Percentiles rank a stretch among this genome's conserved stretches.
phyloP scores from a whole-genome alignment of 2,329 filamentous ascomycete species.

The Fusarium sp. region DNA sequence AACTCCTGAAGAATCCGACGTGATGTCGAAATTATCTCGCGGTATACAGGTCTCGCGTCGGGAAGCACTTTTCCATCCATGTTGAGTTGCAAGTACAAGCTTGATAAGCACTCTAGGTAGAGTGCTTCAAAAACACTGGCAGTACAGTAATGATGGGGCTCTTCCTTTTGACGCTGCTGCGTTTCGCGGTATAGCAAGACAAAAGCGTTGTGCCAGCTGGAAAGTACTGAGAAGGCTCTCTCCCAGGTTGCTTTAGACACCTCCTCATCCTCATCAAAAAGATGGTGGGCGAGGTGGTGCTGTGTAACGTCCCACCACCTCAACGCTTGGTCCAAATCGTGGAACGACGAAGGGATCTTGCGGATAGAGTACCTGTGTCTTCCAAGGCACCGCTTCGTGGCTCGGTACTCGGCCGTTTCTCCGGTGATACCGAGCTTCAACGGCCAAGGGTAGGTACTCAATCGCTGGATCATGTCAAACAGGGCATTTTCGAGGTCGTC shows the following conservation, averaged over 20 bases:
- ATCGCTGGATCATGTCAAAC: slow-evolving; percentile 37
- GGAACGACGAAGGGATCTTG: slow-evolving; percentile 32
- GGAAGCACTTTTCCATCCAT: slow-evolving; percentile 26
- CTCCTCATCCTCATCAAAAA: background rate
- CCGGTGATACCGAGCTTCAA: slow-evolving; percentile 21
- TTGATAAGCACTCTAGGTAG: slow-evolving; percentile 32
- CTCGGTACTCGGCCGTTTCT: background rate
- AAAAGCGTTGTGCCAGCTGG: slow-evolving; percentile 34
- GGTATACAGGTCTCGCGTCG: slow-evolving; percentile 27
- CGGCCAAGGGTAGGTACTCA: slow-evolving; percentile 37
- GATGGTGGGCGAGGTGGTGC: slow-evolving; percentile 21
- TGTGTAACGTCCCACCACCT: slow-evolving; percentile 37
- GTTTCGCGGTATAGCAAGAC: slow-evolving; percentile 21
- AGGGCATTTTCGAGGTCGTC: slow-evolving; percentile 30
- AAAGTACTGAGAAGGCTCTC: slow-evolving; percentile 5
- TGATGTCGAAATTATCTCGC: slow-evolving; percentile 32
- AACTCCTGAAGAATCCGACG: slow-evolving; percentile 6
- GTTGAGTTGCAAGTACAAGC: slow-evolving; percentile 14
- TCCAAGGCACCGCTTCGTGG: background rate
- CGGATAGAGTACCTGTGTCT: slow-evolving; percentile 17
- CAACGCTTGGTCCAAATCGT: slow-evolving; percentile 26
- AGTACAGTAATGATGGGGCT: slow-evolving; percentile 21
- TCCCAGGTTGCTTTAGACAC: slow-evolving; percentile 12
- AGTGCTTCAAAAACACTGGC: slow-evolving; percentile 35
- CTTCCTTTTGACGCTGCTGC: slow-evolving; percentile 1